phyloP scores from a whole-genome alignment of 1,284 basidiomycete species.

The Ceratobasidium theobromae region DNA sequence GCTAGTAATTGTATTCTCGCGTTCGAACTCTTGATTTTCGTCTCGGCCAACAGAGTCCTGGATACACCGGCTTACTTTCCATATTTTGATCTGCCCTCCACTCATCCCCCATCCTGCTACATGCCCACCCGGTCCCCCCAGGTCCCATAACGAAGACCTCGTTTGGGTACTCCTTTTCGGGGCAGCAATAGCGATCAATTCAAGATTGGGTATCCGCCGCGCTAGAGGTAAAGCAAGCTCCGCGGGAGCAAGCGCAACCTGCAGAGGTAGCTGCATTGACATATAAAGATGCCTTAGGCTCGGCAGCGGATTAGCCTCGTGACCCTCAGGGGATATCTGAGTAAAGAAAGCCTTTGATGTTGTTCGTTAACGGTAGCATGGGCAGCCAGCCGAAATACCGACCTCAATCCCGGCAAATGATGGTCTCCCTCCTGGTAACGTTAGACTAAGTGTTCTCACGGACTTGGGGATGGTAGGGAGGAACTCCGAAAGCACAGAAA shows the following conservation, averaged over 20 bases:
- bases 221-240: constrained; percentile 4
- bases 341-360: neutral
- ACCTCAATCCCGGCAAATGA: constrained; percentile 9
- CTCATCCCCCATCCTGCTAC: constrained; percentile 9
- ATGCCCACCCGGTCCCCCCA: neutral
- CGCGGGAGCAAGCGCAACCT: neutral
- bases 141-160: neutral
- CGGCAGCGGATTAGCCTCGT: neutral
- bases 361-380: neutral
- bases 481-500: neutral
- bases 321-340: neutral
- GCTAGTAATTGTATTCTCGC: no score
- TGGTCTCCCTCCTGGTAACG: constrained; percentile 8
- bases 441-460: neutral
- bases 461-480: neutral
- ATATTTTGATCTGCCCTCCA: constrained; percentile 4
- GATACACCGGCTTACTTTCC: neutral
- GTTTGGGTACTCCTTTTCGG: neutral
- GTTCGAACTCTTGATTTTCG: no score
- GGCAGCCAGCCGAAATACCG: neutral
- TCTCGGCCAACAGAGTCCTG: no score
- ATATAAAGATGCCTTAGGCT: neutral
- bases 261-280: constrained; percentile 6
- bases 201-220: constrained; percentile 1
- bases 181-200: constrained; percentile 4